Evolutionary conservation across 2,329 filamentous ascomycete species (phyloP).

Genomic region (Massarina eburnea): DNA sequence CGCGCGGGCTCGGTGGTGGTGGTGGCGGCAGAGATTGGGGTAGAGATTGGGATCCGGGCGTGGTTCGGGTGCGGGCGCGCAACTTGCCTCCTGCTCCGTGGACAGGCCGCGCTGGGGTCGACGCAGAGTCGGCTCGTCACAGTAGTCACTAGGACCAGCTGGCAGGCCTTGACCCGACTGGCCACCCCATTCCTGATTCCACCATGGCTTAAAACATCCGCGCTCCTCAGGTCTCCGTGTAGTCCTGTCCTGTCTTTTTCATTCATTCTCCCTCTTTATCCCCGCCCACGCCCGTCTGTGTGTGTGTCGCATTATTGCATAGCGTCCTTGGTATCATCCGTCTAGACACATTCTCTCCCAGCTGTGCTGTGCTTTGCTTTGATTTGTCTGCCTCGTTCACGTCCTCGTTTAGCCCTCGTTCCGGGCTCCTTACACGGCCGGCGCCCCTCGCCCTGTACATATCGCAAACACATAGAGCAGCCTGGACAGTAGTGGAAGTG

Average conservation of each 20-base stretch:
- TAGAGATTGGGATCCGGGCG: background rate
- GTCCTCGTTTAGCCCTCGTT: constrained; percentile 4
- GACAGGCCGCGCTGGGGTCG: background rate
- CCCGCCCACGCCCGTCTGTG: background rate
- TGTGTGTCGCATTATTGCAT: too few relatives aligned
- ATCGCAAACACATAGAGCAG: too few relatives aligned
- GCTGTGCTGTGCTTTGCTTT: too few relatives aligned
- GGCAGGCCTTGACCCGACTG: background rate
- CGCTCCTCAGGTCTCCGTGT: background rate
- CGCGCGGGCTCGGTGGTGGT: background rate
- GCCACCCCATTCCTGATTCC: background rate
- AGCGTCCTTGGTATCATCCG: too few relatives aligned
- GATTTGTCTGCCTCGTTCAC: too few relatives aligned
- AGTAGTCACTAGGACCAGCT: background rate
- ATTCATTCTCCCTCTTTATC: background rate
- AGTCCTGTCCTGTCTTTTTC: background rate
- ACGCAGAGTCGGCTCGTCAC: too few relatives aligned
- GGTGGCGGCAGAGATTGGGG: background rate
- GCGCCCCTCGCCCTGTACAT: too few relatives aligned
- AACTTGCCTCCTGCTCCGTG: too few relatives aligned
- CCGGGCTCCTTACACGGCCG: background rate
- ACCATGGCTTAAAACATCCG: constrained; percentile 5
- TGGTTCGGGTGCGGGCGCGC: too few relatives aligned
- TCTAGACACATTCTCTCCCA: too few relatives aligned
- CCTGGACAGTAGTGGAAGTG: background rate